Conservation (phyloP, 2,329 filamentous ascomycete genomes). For the Zymoseptoria passerinii region DNA sequence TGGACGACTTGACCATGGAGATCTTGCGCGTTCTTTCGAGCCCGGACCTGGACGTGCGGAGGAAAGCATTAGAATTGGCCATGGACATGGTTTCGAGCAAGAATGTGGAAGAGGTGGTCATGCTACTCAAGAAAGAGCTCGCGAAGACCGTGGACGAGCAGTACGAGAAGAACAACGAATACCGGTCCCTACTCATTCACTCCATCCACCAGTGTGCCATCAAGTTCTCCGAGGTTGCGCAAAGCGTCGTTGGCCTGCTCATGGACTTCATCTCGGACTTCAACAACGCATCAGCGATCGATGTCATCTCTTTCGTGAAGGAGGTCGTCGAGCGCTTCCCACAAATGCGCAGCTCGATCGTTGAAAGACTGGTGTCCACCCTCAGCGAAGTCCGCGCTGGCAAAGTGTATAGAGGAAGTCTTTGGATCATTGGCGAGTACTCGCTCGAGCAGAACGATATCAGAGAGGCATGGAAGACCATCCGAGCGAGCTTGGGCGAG, state of each 20-base stretch:
- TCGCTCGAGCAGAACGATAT: slow-evolving; percentile 91
- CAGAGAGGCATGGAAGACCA: slow-evolving; percentile 91
- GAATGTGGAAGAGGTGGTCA: slow-evolving; percentile 94
- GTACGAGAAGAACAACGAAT: slow-evolving; percentile 96
- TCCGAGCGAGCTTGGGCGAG: slow-evolving; percentile 86
- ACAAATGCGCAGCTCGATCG: slow-evolving; percentile 74
- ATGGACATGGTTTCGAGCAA: slow-evolving; percentile 98
- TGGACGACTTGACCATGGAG: slow-evolving; percentile 95
- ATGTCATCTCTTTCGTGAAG: slow-evolving; percentile 98
- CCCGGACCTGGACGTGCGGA: slow-evolving; percentile 89
- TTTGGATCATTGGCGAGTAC: slow-evolving; percentile 98
- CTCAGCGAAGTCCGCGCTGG: slow-evolving; percentile 88
- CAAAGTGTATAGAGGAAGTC: slow-evolving; percentile 90
- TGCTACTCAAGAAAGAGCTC: slow-evolving; percentile 93
- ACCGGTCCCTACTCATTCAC: slow-evolving; percentile 89
- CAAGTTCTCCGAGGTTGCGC: slow-evolving; percentile 96
- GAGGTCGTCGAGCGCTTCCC: slow-evolving; percentile 99
- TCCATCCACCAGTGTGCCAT: slow-evolving; percentile 98
- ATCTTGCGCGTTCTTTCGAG: slow-evolving; percentile 90
- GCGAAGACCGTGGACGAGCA: slow-evolving; percentile 97
- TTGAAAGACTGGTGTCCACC: slow-evolving; percentile 80
- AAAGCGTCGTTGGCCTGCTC: slow-evolving; percentile 88
- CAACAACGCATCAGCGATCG: slow-evolving; percentile 91
- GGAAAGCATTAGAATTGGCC: slow-evolving; percentile 81
- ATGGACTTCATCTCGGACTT: slow-evolving; percentile 99